Evolutionary conservation across 208 protist species (phyloP), one percentile per base, ranked within the genome.

Genomic region (Crithidia bombi): DNA sequence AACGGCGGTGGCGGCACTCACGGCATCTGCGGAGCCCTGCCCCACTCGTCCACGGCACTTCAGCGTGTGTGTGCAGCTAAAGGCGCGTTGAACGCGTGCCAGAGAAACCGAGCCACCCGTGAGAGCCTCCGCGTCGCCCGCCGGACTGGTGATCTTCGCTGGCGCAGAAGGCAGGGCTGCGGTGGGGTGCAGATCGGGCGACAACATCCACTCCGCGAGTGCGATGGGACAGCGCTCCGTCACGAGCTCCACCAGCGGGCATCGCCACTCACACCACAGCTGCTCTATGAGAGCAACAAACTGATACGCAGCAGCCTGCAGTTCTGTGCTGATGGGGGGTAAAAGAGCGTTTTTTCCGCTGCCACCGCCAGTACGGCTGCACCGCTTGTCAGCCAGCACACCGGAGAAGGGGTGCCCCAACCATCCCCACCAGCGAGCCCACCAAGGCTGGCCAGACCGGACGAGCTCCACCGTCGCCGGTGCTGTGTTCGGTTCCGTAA

Each of bases 241-340:
- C 26, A 26, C 39, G n/a, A 64, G 43, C 44, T 69, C 59, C 62
- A 63, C 58, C 59, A 75, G 5, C 44, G 61, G 52, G 38, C 62
- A 72, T 23, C 41, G 56, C 19, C 36, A 46, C 28, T 49, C 15
- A 28, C 44, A 51, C 36, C 66, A 65, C 44, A 64, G 35, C 41
- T 49, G 56, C 50, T 65, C 55, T 5, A 72, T 25, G 23, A 65
- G 46, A 28, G 28, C 10, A 26, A 58, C 36, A 41, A 65, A 73
- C 38, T 58, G 43, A 30, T 5, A 28, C 9, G 30, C 56, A 12
- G 66, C 21, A 11, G 6, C 9, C 28, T 58, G 66, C 46, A 33
- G 30, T 9, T 56, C 43, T 6, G 15, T 35, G n/a, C 56, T 44
- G 7, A 38, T n/a, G 0, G 38, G 38, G 12, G 23, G 0, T 10